These are phyloP conservation scores for Gracilaria vermiculophylla DNA, from an alignment of 23 red algal species.

Conservation along the genomic window DNA sequence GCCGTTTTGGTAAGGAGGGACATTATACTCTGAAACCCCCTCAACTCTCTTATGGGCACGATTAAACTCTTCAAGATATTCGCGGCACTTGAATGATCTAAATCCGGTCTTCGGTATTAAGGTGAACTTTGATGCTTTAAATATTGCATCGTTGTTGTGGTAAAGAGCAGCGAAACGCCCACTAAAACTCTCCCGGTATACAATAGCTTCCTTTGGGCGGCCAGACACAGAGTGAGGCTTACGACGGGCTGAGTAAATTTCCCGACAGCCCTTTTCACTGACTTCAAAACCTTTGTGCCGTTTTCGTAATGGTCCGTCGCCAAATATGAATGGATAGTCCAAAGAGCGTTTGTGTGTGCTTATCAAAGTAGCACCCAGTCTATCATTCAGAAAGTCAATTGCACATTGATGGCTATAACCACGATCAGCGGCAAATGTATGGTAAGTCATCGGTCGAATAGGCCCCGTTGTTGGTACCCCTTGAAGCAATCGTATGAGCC, in stretches of 20 bases:
- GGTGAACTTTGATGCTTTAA: background rate
- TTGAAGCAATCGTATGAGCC: background rate
- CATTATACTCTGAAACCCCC: too few relatives aligned
- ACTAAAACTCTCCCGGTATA: slow-evolving; percentile 2
- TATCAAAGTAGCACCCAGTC: background rate
- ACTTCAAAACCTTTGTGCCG: background rate
- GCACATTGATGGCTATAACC: background rate
- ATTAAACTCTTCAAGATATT: too few relatives aligned
- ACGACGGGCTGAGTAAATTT: background rate
- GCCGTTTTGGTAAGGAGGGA: too few relatives aligned
- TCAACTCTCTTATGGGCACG: too few relatives aligned
- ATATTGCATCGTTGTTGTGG: background rate
- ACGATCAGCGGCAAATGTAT: background rate
- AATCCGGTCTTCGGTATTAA: background rate
- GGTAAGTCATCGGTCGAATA: background rate
- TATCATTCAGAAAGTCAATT: background rate
- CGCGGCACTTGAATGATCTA: too few relatives aligned
- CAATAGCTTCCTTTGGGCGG: background rate
- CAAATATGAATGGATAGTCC: slow-evolving; percentile 9
- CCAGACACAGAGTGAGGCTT: background rate
- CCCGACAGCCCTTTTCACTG: background rate
- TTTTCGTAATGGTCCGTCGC: background rate
- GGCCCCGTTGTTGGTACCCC: background rate
- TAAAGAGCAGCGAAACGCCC: background rate
- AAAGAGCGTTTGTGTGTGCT: background rate